These are phyloP conservation scores for Sphaerobolus stellatus DNA, from an alignment of 1,284 basidiomycete genomes.

Conservation along the genomic window DNA sequence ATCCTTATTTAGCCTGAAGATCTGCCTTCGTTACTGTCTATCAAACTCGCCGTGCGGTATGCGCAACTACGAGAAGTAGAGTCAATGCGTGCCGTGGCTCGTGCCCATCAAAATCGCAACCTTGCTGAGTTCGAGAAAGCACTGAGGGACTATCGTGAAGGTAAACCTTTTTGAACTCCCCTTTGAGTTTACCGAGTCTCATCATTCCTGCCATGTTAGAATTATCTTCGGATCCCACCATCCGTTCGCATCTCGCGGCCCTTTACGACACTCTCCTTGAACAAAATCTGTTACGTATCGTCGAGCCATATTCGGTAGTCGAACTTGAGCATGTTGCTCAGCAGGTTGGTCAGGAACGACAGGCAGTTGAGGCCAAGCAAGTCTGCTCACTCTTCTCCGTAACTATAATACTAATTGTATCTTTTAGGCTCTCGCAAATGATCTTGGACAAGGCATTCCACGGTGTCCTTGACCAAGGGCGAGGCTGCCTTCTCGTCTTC, in stretches of 20 bases:
- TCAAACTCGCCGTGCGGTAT: conserved; percentile 88
- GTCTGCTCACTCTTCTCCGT: conserved; percentile 27
- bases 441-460: conserved; percentile 94
- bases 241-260: conserved; percentile 89
- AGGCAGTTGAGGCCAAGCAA: conserved; percentile 93
- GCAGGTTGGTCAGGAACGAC: conserved; percentile 84
- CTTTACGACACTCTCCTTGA: conserved; percentile 95
- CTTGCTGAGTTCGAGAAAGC: conserved; percentile 88
- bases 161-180: conserved; percentile 40
- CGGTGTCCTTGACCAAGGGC: conserved; percentile 93
- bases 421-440: conserved; percentile 87
- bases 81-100: conserved; percentile 92
- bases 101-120: conserved; percentile 90
- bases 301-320: conserved; percentile 93
- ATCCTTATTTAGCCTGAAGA: conserved; percentile 75
- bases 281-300: conserved; percentile 91
- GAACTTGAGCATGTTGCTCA: conserved; percentile 90
- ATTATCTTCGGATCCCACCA: conserved; percentile 90
- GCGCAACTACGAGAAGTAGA: conserved; percentile 83
- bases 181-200: neutral
- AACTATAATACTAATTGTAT: conserved; percentile 6
- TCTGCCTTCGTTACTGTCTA: conserved; percentile 79
- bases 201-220: conserved; percentile 47
- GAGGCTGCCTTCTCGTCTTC: conserved; percentile 89
- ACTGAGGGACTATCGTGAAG: conserved; percentile 83